phyloP scores from a whole-genome alignment of 148 eudicot genomes.

The Rheum nobile region DNA sequence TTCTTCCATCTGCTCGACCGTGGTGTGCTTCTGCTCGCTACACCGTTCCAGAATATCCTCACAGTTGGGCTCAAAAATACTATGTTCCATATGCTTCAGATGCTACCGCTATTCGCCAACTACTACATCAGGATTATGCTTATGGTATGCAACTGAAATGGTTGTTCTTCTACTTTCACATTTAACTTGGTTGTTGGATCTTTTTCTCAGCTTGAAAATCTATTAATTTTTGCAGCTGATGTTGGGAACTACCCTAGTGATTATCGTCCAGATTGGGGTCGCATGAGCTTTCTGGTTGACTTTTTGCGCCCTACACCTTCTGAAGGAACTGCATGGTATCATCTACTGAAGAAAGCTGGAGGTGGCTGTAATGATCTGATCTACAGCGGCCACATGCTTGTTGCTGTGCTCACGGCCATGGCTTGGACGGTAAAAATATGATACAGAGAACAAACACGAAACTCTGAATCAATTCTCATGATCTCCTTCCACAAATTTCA shows the following conservation, averaged over 20 bases:
- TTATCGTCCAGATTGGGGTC: constrained; percentile 85
- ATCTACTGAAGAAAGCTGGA: constrained; percentile 77
- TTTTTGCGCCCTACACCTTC: constrained; percentile 60
- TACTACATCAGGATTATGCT: constrained; percentile 54
- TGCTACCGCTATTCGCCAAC: constrained; percentile 46
- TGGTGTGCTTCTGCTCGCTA: constrained; percentile 93
- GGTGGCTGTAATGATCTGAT: constrained; percentile 98
- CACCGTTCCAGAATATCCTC: constrained; percentile 67
- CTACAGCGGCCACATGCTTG: constrained; percentile 97
- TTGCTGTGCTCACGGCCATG: constrained; percentile 94
- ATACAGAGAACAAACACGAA: neutral
- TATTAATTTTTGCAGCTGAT: constrained; percentile 38
- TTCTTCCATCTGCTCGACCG: constrained; percentile 88
- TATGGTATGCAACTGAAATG: constrained; percentile 36
- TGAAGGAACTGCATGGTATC: constrained; percentile 65
- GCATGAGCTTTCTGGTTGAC: constrained; percentile 74
- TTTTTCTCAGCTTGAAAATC: neutral
- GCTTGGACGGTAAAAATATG: constrained; percentile 83
- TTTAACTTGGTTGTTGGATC: neutral
- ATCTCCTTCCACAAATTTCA: neutral
- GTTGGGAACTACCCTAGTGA: constrained; percentile 36
- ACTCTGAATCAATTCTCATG: neutral
- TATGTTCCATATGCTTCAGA: constrained; percentile 87
- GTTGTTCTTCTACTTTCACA: neutral
- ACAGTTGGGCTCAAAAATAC: constrained; percentile 94